These are phyloP conservation scores for Pisolithus sp. DNA, from an alignment of 768 basidiomycete genomes.

Conservation along the genomic window DNA sequence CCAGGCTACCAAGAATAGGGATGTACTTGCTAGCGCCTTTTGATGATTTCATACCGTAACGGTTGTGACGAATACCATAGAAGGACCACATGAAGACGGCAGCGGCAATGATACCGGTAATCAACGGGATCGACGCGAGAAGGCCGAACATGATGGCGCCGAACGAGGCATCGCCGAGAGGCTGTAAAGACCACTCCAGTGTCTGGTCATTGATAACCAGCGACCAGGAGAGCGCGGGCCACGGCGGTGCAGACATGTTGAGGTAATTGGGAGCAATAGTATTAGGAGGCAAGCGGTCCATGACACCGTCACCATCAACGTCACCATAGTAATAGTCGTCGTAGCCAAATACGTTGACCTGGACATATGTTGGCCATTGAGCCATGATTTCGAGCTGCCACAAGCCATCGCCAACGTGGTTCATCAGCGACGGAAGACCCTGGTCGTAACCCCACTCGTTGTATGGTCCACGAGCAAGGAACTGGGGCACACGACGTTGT, in stretches of 20 bases:
- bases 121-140: constrained; percentile 71
- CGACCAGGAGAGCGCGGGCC: constrained; percentile 84
- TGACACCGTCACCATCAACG: constrained; percentile 74
- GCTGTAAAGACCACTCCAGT: constrained; percentile 71
- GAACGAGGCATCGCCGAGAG: constrained; percentile 74
- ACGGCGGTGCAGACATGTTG: constrained; percentile 87
- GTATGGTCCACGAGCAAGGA: constrained; percentile 84
- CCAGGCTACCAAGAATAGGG: constrained; percentile 70
- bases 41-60: constrained; percentile 76
- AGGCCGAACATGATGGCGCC: constrained; percentile 87
- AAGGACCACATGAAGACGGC: constrained; percentile 91
- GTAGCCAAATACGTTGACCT: constrained; percentile 86
- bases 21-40: constrained; percentile 74
- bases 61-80: constrained; percentile 93
- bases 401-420: constrained; percentile 49
- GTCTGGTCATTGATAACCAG: constrained; percentile 72
- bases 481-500: constrained; percentile 75
- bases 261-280: constrained; percentile 78
- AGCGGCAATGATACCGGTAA: constrained; percentile 80
- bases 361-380: constrained; percentile 83
- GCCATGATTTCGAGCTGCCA: constrained; percentile 92
- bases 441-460: constrained; percentile 90
- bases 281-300: constrained; percentile 91
- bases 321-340: constrained; percentile 95
- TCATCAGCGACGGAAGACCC: constrained; percentile 69